Evolutionary conservation across 140 eudicot species (phyloP), one percentile per base, ranked within the genome.

Genomic region (Artemisia princeps): DNA sequence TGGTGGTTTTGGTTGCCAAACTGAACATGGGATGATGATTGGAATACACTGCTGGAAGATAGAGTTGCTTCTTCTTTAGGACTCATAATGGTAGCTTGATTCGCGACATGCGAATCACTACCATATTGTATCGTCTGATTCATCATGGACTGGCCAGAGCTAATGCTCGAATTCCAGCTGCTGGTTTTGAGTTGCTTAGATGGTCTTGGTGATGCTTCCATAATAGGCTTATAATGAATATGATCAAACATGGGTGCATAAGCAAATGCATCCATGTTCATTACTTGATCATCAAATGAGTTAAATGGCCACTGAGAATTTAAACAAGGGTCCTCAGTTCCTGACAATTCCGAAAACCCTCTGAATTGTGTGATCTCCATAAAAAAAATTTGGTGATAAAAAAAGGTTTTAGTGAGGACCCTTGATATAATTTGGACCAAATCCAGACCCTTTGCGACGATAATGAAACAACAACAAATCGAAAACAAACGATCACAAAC

Each of bases 351-450:
- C 49, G 79, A 55, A 14, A 77, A 73, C 59, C 78, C 75, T 68
- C 80, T 77, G 69, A 83, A 64, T 44, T 69, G 80, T 24, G 92
- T 70, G 60, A 76, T 72, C 75, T 81, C 89, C 95, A 86, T 83
- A 50, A 19, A 33, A 3, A 33, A 33, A 33, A 33, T 6, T 33
- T 33, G 42, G 42, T 33, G 42, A 33, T 6, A 0, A 33, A 33
- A 33, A 33, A 33, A 33, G 9, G 9, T 4, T 0, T 33, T 33
- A 33, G 1, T 33, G 42, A 33, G 42, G 42, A 33, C 42, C 42
- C 42, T 6, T 33, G 42, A 6, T 5, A 33, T 0, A 33, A 33
- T 33, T 33, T 6, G 1, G 7, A 6, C 42, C 42, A 33, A 33
- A 33, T 33, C 42, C 42, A 17, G 19, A 33, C 42, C 6, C 42